Evolutionary conservation across 106 monocot species (phyloP).

Genomic region (Triglochin maritima): DNA sequence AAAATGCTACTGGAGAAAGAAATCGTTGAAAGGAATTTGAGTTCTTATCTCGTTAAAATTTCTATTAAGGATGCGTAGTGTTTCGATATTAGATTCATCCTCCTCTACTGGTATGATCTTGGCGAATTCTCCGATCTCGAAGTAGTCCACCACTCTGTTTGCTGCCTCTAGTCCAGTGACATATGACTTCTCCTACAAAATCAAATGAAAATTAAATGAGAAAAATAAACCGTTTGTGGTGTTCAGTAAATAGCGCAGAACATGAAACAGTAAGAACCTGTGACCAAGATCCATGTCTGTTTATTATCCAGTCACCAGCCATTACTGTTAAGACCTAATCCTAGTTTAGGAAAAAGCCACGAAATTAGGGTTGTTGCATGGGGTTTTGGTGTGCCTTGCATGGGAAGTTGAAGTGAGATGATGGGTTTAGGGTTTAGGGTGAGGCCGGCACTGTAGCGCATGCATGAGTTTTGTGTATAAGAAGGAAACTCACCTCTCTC

Average conservation of each 20-base stretch:
- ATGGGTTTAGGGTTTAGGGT: too few relatives aligned
- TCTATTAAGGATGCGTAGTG: constrained; percentile 37
- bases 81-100: constrained; percentile 58
- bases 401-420: too few relatives aligned
- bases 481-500: too few relatives aligned
- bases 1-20: constrained; percentile 21
- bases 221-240: not conserved
- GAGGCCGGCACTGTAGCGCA: too few relatives aligned
- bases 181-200: constrained; percentile 52
- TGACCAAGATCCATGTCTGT: constrained; percentile 64
- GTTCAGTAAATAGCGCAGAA: not conserved
- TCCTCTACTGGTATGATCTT: constrained; percentile 57
- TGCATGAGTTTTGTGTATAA: too few relatives aligned
- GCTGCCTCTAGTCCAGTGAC: constrained; percentile 76
- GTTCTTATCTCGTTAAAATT: constrained; percentile 35
- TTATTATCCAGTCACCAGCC: constrained; percentile 78
- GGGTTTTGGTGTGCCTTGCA: too few relatives aligned
- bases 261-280: constrained; percentile 16
- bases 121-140: constrained; percentile 48
- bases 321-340: too few relatives aligned
- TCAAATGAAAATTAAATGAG: too few relatives aligned
- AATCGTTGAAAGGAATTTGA: constrained; percentile 34
- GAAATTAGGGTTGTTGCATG: too few relatives aligned
- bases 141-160: constrained; percentile 49
- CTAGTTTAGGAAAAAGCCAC: too few relatives aligned